Conservation (phyloP, 352 stramenopile genomes). For the Phytophthora vignae region DNA sequence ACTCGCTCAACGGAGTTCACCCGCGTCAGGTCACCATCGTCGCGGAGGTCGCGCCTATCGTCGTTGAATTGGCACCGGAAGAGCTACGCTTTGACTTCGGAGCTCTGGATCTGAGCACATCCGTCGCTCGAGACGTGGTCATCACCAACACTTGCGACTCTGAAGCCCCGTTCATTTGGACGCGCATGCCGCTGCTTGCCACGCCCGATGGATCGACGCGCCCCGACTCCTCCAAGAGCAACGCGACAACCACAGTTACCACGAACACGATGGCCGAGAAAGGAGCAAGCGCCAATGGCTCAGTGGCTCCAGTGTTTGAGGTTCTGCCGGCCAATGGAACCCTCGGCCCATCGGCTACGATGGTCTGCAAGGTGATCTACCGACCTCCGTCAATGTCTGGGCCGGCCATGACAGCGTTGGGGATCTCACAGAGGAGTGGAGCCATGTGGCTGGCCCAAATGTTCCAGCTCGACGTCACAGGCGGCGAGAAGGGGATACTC, state of each 20-base stretch:
- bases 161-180: conserved; percentile 88
- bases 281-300: conserved; percentile 1
- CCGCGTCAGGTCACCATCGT: conserved; percentile 84
- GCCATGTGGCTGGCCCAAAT: conserved; percentile 46
- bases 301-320: conserved; percentile 46
- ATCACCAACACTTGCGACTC: conserved; percentile 94
- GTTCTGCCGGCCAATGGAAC: conserved; percentile 56
- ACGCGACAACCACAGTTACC: conserved; percentile 32
- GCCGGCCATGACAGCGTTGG: conserved; percentile 12
- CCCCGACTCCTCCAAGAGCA: conserved; percentile 74
- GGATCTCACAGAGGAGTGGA: conserved; percentile 19
- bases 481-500: conserved; percentile 55
- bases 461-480: conserved; percentile 65
- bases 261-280: conserved; percentile 33
- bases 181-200: conserved; percentile 9
- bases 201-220: conserved; percentile 32
- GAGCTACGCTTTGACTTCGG: conserved; percentile 87
- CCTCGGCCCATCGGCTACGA: conserved; percentile 39
- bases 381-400: conserved; percentile 43
- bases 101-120: conserved; percentile 52
- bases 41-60: conserved; percentile 91
- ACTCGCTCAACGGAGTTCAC: conserved; percentile 89
- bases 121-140: conserved; percentile 66
- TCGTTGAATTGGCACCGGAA: conserved; percentile 67
- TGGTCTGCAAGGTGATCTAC: conserved; percentile 66